phyloP scores from a whole-genome alignment of 2,329 filamentous ascomycete species.

The Alternaria sp. region DNA sequence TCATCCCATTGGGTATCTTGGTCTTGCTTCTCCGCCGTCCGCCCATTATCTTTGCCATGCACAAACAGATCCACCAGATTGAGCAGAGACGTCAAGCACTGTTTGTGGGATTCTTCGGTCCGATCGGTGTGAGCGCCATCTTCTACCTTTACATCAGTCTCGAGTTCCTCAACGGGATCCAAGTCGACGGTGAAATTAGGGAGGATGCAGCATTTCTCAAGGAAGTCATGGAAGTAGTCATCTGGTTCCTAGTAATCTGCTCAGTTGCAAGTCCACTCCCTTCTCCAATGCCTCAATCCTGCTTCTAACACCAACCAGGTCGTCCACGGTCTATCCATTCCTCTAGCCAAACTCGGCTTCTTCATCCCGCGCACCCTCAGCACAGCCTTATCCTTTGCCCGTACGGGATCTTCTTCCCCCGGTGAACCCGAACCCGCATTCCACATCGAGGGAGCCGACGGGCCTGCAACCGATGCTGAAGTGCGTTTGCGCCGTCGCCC shows the following conservation, averaged over 20 bases:
- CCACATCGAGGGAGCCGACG: slow-evolving; percentile 35
- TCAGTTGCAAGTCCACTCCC: slow-evolving; percentile 71
- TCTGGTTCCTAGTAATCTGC: slow-evolving; percentile 87
- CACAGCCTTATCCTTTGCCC: slow-evolving; percentile 49
- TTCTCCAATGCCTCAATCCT: background rate
- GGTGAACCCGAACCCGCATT: slow-evolving; percentile 44
- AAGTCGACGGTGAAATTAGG: slow-evolving; percentile 67
- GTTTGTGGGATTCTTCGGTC: slow-evolving; percentile 93
- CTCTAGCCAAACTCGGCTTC: slow-evolving; percentile 71
- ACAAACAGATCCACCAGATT: slow-evolving; percentile 81
- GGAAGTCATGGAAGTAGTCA: slow-evolving; percentile 74
- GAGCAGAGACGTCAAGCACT: slow-evolving; percentile 75
- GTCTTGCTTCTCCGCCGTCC: slow-evolving; percentile 80
- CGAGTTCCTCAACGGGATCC: slow-evolving; percentile 72
- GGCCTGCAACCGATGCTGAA: slow-evolving; percentile 34
- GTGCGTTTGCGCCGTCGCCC: slow-evolving; percentile 35
- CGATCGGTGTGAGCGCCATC: slow-evolving; percentile 87
- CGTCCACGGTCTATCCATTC: slow-evolving; percentile 83
- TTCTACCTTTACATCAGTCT: slow-evolving; percentile 86
- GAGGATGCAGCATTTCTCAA: slow-evolving; percentile 71
- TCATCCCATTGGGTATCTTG: slow-evolving; percentile 76
- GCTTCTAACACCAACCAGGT: slow-evolving; percentile 57
- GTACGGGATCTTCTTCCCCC: slow-evolving; percentile 14
- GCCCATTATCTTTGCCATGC: slow-evolving; percentile 77
- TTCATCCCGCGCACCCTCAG: slow-evolving; percentile 72